A percentile compares a stretch with the other conserved stretches of the same genome.
phyloP scores from a whole-genome alignment of 2,329 filamentous ascomycete species.

The Diaporthe sp. region DNA sequence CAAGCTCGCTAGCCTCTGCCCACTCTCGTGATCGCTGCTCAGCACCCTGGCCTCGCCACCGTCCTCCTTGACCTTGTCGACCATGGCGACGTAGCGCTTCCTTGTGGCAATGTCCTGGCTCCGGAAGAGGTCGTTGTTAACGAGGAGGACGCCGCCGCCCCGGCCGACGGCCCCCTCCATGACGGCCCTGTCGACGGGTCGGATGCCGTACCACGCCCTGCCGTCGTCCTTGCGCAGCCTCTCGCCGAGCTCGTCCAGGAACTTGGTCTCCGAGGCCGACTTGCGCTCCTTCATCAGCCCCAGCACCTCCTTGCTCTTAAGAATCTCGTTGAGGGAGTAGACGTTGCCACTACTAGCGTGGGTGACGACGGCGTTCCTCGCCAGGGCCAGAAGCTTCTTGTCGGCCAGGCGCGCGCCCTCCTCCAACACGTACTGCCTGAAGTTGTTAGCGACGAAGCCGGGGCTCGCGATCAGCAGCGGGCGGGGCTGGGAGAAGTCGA shows the following conservation, averaged over 20 bases:
- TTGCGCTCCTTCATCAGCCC: conserved; percentile 87
- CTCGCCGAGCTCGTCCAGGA: conserved; percentile 88
- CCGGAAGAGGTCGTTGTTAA: conserved; percentile 90
- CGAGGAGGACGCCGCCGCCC: conserved; percentile 86
- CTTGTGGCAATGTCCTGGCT: conserved; percentile 83
- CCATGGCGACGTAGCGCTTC: conserved; percentile 85
- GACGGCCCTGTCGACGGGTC: conserved; percentile 85
- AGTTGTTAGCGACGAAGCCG: conserved; percentile 86
- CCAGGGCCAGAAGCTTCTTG: conserved; percentile 76
- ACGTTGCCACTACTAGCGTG: conserved; percentile 89
- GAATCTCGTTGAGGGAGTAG: conserved; percentile 88
- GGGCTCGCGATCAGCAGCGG: conserved; percentile 90
- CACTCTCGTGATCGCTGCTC: conserved; percentile 95
- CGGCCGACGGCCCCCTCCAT: conserved; percentile 89
- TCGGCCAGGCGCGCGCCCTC: conserved; percentile 72
- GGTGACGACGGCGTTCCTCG: conserved; percentile 78
- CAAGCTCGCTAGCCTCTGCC: conserved; percentile 84
- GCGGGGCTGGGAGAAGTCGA: conserved; percentile 79
- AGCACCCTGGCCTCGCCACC: conserved; percentile 92
- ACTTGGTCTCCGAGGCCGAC: conserved; percentile 84
- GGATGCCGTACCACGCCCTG: conserved; percentile 89
- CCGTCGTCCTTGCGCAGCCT: conserved; percentile 87
- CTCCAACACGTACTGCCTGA: conserved; percentile 80
- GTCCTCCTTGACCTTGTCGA: conserved; percentile 88
- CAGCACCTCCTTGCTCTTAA: conserved; percentile 84